A percentile compares a stretch with the other conserved stretches of the same genome.
These are phyloP conservation scores for Colletotrichum euphorbiae DNA, from an alignment of 2,329 filamentous ascomycete species.

Conservation along the genomic window DNA sequence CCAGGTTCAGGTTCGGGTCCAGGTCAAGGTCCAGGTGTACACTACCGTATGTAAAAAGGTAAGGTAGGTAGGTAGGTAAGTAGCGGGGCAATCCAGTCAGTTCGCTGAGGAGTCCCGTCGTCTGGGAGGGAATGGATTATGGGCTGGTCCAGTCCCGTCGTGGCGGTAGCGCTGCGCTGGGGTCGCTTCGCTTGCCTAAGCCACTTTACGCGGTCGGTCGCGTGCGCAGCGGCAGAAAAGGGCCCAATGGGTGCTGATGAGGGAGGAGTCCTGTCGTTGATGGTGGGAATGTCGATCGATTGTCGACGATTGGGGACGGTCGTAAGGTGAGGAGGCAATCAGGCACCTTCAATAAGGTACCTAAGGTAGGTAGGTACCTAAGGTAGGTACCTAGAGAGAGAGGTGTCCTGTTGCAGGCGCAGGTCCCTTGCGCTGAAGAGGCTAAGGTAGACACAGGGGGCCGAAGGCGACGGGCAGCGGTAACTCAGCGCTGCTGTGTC, in stretches of 20 bases:
- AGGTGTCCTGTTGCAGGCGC: neutral
- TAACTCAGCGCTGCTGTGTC: slow-evolving; percentile 24
- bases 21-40: too few species aligned
- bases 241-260: slow-evolving; percentile 27
- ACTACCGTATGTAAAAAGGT: too few species aligned
- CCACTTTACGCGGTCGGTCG: slow-evolving; percentile 40
- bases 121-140: slow-evolving; percentile 2
- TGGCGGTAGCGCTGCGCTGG: slow-evolving; percentile 37
- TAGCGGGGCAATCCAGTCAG: slow-evolving; percentile 20
- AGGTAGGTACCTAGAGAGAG: neutral
- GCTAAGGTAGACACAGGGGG: neutral
- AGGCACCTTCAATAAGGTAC: too few species aligned
- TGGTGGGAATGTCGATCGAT: slow-evolving; percentile 4
- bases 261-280: slow-evolving; percentile 9
- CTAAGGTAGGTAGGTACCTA: too few species aligned
- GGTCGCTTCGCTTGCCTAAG: slow-evolving; percentile 38
- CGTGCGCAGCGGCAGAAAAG: slow-evolving; percentile 32
- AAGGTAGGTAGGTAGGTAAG: neutral
- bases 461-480: neutral
- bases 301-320: neutral
- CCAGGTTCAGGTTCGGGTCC: neutral
- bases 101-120: slow-evolving; percentile 3
- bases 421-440: neutral
- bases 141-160: slow-evolving; percentile 12
- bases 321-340: neutral